Conservation (phyloP, 148 eudicot genomes). For the Cornus controversa region DNA sequence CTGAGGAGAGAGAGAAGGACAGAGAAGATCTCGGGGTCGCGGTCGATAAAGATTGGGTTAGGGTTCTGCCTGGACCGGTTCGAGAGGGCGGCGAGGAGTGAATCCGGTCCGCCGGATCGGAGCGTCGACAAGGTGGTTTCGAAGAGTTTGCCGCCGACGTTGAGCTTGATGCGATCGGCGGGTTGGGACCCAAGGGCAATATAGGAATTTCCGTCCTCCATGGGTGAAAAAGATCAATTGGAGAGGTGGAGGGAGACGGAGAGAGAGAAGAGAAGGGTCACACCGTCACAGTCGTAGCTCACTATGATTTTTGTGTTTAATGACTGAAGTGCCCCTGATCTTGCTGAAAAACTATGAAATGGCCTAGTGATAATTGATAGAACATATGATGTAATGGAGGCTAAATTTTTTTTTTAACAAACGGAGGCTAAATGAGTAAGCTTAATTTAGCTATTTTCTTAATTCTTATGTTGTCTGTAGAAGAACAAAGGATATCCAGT, state of each 20-base stretch:
- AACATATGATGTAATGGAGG: too few species aligned
- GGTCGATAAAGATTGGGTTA: constrained; percentile 58
- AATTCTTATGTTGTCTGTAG: too few species aligned
- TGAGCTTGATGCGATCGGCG: constrained; percentile 48
- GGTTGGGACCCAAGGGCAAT: constrained; percentile 2
- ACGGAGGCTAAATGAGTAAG: too few species aligned
- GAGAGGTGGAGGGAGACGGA: background rate
- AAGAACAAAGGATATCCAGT: too few species aligned
- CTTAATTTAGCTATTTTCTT: too few species aligned
- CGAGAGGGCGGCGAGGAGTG: constrained; percentile 50
- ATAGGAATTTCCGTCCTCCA: constrained; percentile 21
- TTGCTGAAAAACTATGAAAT: too few species aligned
- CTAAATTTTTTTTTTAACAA: too few species aligned
- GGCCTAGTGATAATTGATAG: too few species aligned
- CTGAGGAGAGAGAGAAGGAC: constrained; percentile 51
- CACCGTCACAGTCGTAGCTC: too few species aligned
- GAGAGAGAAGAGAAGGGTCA: too few species aligned
- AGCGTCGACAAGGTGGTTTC: constrained; percentile 56
- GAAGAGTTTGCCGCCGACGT: constrained; percentile 71
- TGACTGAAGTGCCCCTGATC: too few species aligned
- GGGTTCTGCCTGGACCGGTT: constrained; percentile 21
- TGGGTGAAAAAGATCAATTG: background rate
- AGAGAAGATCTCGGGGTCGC: constrained; percentile 70
- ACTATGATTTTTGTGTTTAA: too few species aligned
- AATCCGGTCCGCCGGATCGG: constrained; percentile 55